Evolutionary conservation across 2,329 filamentous ascomycete species (phyloP).

Genomic region (Trichoderma guizhouense): DNA sequence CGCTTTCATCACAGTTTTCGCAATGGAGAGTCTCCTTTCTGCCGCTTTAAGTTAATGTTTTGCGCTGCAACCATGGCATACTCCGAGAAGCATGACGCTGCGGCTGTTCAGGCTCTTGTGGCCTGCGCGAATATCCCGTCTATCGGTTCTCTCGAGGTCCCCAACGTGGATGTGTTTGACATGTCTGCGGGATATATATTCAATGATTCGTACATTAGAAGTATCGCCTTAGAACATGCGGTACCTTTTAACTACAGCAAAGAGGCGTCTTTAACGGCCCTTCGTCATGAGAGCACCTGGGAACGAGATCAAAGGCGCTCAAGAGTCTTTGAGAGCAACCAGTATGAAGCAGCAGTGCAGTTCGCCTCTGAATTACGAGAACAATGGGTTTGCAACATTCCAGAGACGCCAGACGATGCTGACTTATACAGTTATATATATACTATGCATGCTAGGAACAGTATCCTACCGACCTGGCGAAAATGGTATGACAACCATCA

Average conservation of each 20-base stretch:
- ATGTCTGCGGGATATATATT: background rate
- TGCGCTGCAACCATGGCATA: background rate
- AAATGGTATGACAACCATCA: background rate
- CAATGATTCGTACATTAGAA: background rate
- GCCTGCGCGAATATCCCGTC: background rate
- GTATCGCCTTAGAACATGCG: background rate
- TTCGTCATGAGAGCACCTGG: background rate
- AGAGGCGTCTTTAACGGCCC: background rate
- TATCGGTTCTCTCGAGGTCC: background rate
- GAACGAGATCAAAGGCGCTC: background rate
- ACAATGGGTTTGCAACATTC: background rate
- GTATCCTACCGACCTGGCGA: background rate
- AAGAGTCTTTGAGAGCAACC: background rate
- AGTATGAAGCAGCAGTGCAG: background rate
- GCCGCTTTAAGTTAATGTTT: background rate
- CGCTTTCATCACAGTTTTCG: background rate
- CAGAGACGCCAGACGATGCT: background rate
- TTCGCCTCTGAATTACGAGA: background rate
- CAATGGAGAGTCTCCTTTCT: background rate
- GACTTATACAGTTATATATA: fast-evolving
- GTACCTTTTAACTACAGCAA: background rate
- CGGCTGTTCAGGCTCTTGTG: background rate
- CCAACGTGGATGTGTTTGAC: background rate
- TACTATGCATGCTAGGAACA: background rate
- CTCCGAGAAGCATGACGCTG: background rate